phyloP scores from a whole-genome alignment of 306 rosid genomes.

The Castanea mollissima region DNA sequence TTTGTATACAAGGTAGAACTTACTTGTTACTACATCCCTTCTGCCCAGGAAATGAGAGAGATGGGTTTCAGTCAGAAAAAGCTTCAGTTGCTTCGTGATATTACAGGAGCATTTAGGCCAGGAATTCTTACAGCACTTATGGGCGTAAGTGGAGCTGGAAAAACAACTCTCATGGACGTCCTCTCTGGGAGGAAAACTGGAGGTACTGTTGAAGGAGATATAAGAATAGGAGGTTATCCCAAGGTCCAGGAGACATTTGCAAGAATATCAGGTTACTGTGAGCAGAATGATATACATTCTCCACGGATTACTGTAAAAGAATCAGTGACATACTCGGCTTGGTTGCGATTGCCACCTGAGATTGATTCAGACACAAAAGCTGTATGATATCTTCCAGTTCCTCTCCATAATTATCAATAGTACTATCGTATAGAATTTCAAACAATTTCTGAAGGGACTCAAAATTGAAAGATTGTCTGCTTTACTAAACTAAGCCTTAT shows the following conservation, averaged over 20 bases:
- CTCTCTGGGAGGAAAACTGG: slow-evolving; percentile 85
- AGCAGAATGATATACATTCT: slow-evolving; percentile 79
- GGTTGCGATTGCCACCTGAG: slow-evolving; percentile 64
- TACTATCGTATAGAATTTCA: background rate
- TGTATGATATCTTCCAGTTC: slow-evolving; percentile 35
- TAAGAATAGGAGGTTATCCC: slow-evolving; percentile 67
- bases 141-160: slow-evolving; percentile 93
- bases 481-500: background rate
- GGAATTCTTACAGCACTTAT: slow-evolving; percentile 74
- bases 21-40: slow-evolving; percentile 16
- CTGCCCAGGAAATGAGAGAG: slow-evolving; percentile 66
- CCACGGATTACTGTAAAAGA: slow-evolving; percentile 74
- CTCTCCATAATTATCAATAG: background rate
- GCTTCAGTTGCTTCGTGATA: slow-evolving; percentile 69
- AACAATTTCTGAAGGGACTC: background rate
- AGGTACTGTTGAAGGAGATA: slow-evolving; percentile 68
- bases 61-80: slow-evolving; percentile 54
- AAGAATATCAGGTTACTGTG: slow-evolving; percentile 79
- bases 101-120: slow-evolving; percentile 80
- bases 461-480: background rate
- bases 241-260: slow-evolving; percentile 76
- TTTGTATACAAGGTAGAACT: slow-evolving; percentile 15
- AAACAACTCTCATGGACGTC: slow-evolving; percentile 86
- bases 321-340: slow-evolving; percentile 68
- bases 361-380: slow-evolving; percentile 59